Conservation (phyloP, 495 filamentous ascomycete genomes). For the Parathielavia hyrcaniae region DNA sequence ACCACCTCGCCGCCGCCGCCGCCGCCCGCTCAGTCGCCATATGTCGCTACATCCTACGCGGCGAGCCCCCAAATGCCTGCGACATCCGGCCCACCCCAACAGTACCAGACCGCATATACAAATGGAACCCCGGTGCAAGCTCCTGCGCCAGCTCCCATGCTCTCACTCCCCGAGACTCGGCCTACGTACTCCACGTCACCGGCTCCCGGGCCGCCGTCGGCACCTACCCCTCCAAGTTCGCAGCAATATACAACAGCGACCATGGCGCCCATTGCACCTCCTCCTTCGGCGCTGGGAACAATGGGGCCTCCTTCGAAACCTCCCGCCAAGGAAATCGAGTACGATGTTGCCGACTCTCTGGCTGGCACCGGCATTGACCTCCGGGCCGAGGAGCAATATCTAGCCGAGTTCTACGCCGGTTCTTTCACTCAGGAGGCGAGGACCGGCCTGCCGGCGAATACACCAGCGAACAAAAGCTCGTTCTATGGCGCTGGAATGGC, state of each 20-base stretch:
- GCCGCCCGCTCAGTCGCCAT: slow-evolving; percentile 29
- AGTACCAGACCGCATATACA: slow-evolving; percentile 19
- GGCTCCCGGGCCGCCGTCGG: slow-evolving; percentile 13
- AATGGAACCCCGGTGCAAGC: slow-evolving; percentile 21
- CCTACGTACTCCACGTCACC: slow-evolving; percentile 30
- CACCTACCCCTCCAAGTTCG: slow-evolving; percentile 13
- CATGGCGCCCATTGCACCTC: slow-evolving; percentile 33
- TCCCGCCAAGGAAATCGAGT: slow-evolving; percentile 60
- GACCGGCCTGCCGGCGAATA: slow-evolving; percentile 45
- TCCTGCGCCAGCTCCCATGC: slow-evolving; percentile 16
- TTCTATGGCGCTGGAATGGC: slow-evolving; percentile 56
- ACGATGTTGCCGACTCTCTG: slow-evolving; percentile 66
- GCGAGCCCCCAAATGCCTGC: slow-evolving; percentile 17
- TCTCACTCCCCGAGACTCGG: slow-evolving; percentile 23
- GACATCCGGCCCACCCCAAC: slow-evolving; percentile 1
- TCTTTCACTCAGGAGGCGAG: slow-evolving; percentile 32
- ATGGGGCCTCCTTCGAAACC: slow-evolving; percentile 83
- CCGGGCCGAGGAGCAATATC: slow-evolving; percentile 68
- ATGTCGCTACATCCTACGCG: slow-evolving; percentile 16
- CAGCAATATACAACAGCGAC: slow-evolving; percentile 39
- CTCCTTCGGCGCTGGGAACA: slow-evolving; percentile 33
- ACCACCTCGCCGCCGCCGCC: slow-evolving; percentile 44
- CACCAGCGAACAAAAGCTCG: slow-evolving; percentile 40
- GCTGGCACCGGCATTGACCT: slow-evolving; percentile 76
- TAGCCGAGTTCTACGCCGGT: slow-evolving; percentile 53